Evolutionary conservation across 352 stramenopile genomes (phyloP).

Genomic region (Pythium brachiatum): DNA sequence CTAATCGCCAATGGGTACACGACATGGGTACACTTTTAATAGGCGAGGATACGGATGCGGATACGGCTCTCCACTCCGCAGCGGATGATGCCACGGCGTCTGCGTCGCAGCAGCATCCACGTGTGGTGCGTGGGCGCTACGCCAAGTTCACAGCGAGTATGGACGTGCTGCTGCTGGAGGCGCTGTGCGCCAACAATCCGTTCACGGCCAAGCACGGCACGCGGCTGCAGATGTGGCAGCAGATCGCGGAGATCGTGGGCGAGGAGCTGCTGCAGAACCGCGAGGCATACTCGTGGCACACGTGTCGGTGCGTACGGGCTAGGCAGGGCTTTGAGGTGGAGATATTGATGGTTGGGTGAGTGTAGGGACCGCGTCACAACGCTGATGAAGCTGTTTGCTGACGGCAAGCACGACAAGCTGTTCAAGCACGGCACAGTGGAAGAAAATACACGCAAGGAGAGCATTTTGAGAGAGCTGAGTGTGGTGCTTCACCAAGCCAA

Average conservation of each 20-base stretch:
- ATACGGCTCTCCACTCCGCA: background rate
- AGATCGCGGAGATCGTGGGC: slow-evolving; percentile 60
- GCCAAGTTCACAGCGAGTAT: slow-evolving; percentile 79
- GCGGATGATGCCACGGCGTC: background rate
- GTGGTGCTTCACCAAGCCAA: slow-evolving; percentile 39
- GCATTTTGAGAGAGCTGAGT: slow-evolving; percentile 62
- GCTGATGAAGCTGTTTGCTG: slow-evolving; percentile 75
- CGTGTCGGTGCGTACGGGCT: slow-evolving; percentile 49
- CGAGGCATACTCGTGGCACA: slow-evolving; percentile 78
- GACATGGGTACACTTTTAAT: background rate
- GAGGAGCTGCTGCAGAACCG: slow-evolving; percentile 65
- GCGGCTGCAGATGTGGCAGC: slow-evolving; percentile 80
- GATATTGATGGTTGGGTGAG: slow-evolving; percentile 11
- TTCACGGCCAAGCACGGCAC: slow-evolving; percentile 83
- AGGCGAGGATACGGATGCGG: slow-evolving; percentile 2
- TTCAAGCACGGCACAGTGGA: slow-evolving; percentile 76
- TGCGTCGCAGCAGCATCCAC: slow-evolving; percentile 21
- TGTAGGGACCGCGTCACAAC: slow-evolving; percentile 67
- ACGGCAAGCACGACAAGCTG: slow-evolving; percentile 80
- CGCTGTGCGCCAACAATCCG: slow-evolving; percentile 67
- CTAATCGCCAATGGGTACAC: background rate
- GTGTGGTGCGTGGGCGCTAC: slow-evolving; percentile 54
- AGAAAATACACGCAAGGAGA: slow-evolving; percentile 66
- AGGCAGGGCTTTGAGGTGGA: background rate
- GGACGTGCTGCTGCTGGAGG: slow-evolving; percentile 77